Conservation (phyloP, 805 yeast genomes). For the Candida caryicola region DNA sequence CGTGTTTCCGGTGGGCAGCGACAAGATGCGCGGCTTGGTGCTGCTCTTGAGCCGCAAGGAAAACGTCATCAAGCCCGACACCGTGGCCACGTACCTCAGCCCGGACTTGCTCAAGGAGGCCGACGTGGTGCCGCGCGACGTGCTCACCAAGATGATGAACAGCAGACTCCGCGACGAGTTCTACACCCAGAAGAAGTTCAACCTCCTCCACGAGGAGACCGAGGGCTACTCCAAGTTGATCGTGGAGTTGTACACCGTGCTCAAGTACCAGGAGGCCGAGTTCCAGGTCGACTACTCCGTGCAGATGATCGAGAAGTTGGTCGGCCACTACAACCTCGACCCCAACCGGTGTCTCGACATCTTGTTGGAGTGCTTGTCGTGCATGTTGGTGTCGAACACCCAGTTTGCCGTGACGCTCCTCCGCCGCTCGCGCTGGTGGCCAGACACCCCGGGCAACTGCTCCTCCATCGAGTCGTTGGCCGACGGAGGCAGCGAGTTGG, state of each 20-base stretch:
- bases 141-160: conserved; percentile 37
- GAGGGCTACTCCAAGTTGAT: conserved; percentile 74
- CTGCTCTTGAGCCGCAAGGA: conserved; percentile 21
- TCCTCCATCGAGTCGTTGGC: conserved; percentile 31
- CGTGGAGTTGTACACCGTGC: conserved; percentile 45
- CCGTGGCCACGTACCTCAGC: conserved; percentile 29
- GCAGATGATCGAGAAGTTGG: conserved; percentile 51
- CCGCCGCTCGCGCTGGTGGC: conserved; percentile 67
- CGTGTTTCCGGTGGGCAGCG: conserved; percentile 30
- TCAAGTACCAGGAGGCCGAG: conserved; percentile 38
- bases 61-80: conserved; percentile 26
- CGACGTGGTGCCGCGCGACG: conserved; percentile 29
- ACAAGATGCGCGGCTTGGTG: conserved; percentile 20
- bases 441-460: conserved; percentile 33
- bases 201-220: conserved; percentile 67
- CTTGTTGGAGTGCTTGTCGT: conserved; percentile 51
- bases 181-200: conserved; percentile 55
- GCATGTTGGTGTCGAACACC: conserved; percentile 43
- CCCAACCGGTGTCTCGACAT: conserved; percentile 67
- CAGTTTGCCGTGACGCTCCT: conserved; percentile 50
- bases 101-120: conserved; percentile 25
- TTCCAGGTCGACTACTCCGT: conserved; percentile 44
- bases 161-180: conserved; percentile 39
- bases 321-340: conserved; percentile 76
- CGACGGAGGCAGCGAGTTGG: conserved; percentile 54